Conservation (phyloP, 257 asterid species). For the Penstemon barbatus region DNA sequence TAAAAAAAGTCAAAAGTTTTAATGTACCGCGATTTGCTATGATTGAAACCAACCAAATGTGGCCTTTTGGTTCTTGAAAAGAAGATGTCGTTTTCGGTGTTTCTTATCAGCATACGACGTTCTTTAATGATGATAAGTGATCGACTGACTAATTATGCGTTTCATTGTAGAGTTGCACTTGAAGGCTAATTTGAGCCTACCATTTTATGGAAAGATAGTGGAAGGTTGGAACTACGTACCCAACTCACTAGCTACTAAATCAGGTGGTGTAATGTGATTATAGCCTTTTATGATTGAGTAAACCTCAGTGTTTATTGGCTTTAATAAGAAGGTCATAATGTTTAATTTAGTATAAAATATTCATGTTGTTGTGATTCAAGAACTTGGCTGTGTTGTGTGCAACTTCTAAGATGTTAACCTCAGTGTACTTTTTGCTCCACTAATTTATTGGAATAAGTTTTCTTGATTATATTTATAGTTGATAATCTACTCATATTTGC, state of each 20-base stretch:
- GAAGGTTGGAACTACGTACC: conserved; percentile 47
- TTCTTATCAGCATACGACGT: neutral
- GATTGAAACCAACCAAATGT: conserved; percentile 9
- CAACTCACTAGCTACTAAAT: conserved; percentile 45
- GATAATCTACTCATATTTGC: conserved; percentile 39
- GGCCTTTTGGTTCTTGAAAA: neutral
- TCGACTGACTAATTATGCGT: conserved; percentile 27
- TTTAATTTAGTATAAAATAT: neutral
- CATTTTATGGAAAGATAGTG: conserved; percentile 34
- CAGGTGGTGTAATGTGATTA: conserved; percentile 2
- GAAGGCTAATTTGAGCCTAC: conserved; percentile 47
- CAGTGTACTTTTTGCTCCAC: conserved; percentile 31
- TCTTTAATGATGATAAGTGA: conserved; percentile 9
- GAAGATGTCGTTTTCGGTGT: neutral
- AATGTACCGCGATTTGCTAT: neutral
- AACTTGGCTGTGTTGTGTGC: neutral
- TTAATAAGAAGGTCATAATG: conserved; percentile 25
- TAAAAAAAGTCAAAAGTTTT: neutral
- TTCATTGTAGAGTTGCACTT: conserved; percentile 55
- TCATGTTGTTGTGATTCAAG: neutral
- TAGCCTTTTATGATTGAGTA: conserved; percentile 28
- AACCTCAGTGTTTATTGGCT: conserved; percentile 28
- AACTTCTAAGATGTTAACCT: conserved; percentile 9
- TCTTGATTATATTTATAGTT: conserved; percentile 22
- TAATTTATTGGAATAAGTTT: conserved; percentile 11